Conservation (phyloP, 805 yeast species). For the Monosporozyma servazzii region DNA sequence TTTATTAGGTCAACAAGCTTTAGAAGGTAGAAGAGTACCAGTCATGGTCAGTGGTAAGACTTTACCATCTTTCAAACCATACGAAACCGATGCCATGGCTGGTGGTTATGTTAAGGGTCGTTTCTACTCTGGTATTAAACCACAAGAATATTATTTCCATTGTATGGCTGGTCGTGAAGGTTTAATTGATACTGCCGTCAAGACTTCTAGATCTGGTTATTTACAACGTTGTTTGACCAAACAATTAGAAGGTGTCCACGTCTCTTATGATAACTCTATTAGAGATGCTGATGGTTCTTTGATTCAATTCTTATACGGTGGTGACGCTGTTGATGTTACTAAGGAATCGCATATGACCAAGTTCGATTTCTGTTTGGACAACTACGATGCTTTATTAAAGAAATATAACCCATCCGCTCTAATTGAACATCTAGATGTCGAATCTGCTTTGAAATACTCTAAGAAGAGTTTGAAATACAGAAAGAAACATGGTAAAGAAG, state of each 20-base stretch:
- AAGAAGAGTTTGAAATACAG: constrained; percentile 71
- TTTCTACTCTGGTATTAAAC: constrained; percentile 94
- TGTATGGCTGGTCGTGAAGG: constrained; percentile 99
- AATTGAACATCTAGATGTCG: constrained; percentile 70
- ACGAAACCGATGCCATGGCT: constrained; percentile 93
- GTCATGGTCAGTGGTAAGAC: constrained; percentile 98
- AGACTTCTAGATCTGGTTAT: constrained; percentile 96
- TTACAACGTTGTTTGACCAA: constrained; percentile 96
- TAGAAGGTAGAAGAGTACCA: constrained; percentile 99
- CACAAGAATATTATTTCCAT: constrained; percentile 98
- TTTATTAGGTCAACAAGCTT: constrained; percentile 95
- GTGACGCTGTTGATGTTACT: constrained; percentile 90
- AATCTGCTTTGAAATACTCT: constrained; percentile 65
- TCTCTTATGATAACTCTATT: constrained; percentile 87
- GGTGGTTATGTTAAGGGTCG: constrained; percentile 98
- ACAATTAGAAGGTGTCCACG: constrained; percentile 94
- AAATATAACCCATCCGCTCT: constrained; percentile 79
- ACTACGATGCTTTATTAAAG: constrained; percentile 74
- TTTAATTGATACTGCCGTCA: constrained; percentile 97
- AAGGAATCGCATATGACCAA: constrained; percentile 91
- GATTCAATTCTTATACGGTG: constrained; percentile 94
- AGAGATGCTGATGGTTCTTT: constrained; percentile 93
- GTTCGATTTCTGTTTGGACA: constrained; percentile 86
- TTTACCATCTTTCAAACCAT: constrained; percentile 91
- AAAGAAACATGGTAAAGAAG: constrained; percentile 52